Conservation (phyloP, 768 basidiomycete species). For the Tylopilus vinaceipallidus region DNA sequence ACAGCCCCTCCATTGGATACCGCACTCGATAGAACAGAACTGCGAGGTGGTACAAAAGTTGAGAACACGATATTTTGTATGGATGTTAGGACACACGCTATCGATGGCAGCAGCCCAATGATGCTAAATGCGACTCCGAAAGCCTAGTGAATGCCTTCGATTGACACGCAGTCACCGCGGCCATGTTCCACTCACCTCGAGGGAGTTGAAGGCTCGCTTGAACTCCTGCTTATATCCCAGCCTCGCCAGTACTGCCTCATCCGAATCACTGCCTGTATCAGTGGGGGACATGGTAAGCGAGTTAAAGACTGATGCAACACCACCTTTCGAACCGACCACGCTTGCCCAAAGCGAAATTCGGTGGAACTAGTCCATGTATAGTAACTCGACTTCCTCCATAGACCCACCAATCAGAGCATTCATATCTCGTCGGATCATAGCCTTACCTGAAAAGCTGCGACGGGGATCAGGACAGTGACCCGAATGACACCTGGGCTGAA, state of each 20-base stretch:
- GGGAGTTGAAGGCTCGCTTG: constrained; percentile 29
- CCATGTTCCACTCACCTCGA: constrained; percentile 21
- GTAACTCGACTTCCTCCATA: no score
- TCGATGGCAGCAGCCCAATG: constrained; percentile 62
- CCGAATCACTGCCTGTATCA: constrained; percentile 9
- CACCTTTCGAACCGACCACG: no score
- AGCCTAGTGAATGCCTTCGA: constrained; percentile 40
- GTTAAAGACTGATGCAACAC: no score
- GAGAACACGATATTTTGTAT: constrained; percentile 1
- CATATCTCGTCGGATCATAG: no score
- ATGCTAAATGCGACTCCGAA: constrained; percentile 70
- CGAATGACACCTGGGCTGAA: no score
- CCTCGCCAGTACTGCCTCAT: constrained; percentile 27
- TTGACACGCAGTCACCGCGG: background rate
- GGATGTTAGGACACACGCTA: constrained; percentile 41
- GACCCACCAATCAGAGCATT: no score
- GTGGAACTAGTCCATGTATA: no score
- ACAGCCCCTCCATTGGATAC: constrained; percentile 46
- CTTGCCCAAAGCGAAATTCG: no score
- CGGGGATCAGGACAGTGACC: no score
- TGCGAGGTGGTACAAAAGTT: constrained; percentile 10
- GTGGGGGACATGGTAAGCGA: background rate
- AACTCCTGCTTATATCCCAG: constrained; percentile 37
- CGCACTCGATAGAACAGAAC: constrained; percentile 42
- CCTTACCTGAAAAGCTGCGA: no score